Evolutionary conservation across 192 early-diverging fungal species (phyloP), one percentile per base, ranked within the genome.

Genomic region (Fimicolochytrium jonesii): DNA sequence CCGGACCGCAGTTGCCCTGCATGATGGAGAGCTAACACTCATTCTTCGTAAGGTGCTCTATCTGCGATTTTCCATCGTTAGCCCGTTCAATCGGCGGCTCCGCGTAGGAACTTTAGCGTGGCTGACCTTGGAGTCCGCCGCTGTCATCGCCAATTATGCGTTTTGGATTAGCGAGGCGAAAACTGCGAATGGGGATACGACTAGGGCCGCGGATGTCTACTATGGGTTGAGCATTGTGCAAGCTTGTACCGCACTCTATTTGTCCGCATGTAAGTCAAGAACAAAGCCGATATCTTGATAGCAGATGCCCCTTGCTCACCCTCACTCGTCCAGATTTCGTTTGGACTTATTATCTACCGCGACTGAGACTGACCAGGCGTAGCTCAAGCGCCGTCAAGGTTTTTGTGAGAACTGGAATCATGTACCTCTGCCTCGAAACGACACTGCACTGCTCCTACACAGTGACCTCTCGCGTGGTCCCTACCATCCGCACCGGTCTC

Each of bases 51-150:
- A n/a, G n/a, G 13, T 51, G n/a, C 34, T 62, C 23, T 62, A 62
- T 25, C 60, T 62, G 0, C 60, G 60, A 22, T 62, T 62, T 33
- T 51, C 47, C 32, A 51, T 62, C 20, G 49, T 62, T 20, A 33
- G 34, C 9, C 18, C 41, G 0, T 60, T 60, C 33, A 31, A 46
- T 7, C 45, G 32, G 17, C n/a, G 20, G 10, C 30, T 51, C 10
- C 60, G 60, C 30, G 22, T 32, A 1, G 28, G 22, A 5, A 51
- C 48, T 9, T 48, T 54, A 7, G 26, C 26, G 17, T 62, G 60
- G 60, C 47, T 62, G 15, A 36, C 20, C n/a, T 4, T 48, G 2
- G 60, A 62, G 26, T 34, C 60, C 2, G 15, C n/a, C 6, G 4
- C 28, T 6, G 60, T 41, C 5, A 13, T 50, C 1, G 60, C 49